These are phyloP conservation scores for Linnemannia hyalina DNA, from an alignment of 192 early-diverging fungal genomes.

Conservation along the genomic window DNA sequence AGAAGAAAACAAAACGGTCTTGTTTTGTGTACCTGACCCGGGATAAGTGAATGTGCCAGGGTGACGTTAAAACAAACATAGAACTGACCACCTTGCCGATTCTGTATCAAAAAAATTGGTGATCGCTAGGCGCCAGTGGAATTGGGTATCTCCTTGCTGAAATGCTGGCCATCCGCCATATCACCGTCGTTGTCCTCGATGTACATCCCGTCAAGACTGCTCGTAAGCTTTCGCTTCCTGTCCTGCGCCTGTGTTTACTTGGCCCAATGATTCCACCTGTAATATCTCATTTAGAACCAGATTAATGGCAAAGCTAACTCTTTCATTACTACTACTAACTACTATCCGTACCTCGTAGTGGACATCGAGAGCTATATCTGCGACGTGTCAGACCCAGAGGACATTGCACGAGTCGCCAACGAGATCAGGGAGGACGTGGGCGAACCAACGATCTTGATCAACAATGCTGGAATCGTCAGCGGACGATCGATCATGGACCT, in stretches of 20 bases:
- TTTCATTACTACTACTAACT: not conserved
- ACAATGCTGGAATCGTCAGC: constrained; percentile 84
- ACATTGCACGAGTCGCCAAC: constrained; percentile 62
- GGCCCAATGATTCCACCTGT: not conserved
- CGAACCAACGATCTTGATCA: constrained; percentile 82
- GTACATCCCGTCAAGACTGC: constrained; percentile 51
- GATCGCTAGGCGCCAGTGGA: constrained; percentile 66
- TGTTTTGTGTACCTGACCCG: not conserved
- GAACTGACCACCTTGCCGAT: not conserved
- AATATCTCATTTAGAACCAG: no score
- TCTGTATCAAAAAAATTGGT: not conserved
- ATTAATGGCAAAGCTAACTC: constrained; percentile 1
- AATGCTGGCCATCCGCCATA: constrained; percentile 55
- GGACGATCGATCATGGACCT: constrained; percentile 74
- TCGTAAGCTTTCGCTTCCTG: constrained; percentile 4
- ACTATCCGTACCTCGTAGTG: constrained; percentile 26
- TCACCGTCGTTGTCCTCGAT: constrained; percentile 71
- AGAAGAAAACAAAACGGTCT: not conserved
- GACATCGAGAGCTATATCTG: constrained; percentile 66
- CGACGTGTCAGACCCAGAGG: constrained; percentile 67
- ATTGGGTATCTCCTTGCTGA: constrained; percentile 66
- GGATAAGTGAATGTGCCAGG: not conserved
- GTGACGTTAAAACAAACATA: not conserved
- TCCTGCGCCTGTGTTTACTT: not conserved
- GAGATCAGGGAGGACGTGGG: constrained; percentile 67